phyloP scores from a whole-genome alignment of 441 rosid species.

The Arabidopsis hybrid region DNA sequence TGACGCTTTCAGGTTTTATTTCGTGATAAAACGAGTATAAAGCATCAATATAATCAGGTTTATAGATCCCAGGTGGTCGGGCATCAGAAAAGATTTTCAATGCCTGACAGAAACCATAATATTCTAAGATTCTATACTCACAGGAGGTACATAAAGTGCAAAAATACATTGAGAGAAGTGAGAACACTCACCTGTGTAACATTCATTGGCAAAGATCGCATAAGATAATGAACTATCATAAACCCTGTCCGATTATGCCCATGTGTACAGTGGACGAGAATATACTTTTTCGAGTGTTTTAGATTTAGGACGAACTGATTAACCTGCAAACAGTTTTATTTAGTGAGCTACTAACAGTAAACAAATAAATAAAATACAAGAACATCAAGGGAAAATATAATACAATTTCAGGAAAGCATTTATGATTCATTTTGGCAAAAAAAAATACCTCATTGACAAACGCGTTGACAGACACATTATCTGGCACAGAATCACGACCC shows the following conservation, averaged over 20 bases:
- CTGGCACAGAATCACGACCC: constrained; percentile 96
- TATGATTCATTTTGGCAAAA: constrained; percentile 16
- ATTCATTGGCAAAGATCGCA: constrained; percentile 83
- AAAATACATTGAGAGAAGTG: constrained; percentile 24
- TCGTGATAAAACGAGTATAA: constrained; percentile 91
- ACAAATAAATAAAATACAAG: neutral
- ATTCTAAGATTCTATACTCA: constrained; percentile 24
- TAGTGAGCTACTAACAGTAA: constrained; percentile 21
- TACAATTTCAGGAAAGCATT: constrained; percentile 1
- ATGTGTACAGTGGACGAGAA: constrained; percentile 99
- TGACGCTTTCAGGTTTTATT: constrained; percentile 74
- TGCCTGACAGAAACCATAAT: constrained; percentile 64
- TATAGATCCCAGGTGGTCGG: constrained; percentile 99
- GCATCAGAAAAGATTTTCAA: constrained; percentile 80
- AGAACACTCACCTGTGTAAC: constrained; percentile 76
- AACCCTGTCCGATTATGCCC: constrained; percentile 99
- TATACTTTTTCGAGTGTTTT: constrained; percentile 76
- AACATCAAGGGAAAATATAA: neutral
- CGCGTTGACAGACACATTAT: constrained; percentile 81
- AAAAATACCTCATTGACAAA: constrained; percentile 86
- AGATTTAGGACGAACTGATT: constrained; percentile 74
- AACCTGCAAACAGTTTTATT: constrained; percentile 58
- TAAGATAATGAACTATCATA: constrained; percentile 94
- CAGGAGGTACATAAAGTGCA: constrained; percentile 14
- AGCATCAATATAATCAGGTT: constrained; percentile 87